Base-by-base conservation (phyloP, 106 monocot species). In the Apostasia shenzhenica region DNA sequence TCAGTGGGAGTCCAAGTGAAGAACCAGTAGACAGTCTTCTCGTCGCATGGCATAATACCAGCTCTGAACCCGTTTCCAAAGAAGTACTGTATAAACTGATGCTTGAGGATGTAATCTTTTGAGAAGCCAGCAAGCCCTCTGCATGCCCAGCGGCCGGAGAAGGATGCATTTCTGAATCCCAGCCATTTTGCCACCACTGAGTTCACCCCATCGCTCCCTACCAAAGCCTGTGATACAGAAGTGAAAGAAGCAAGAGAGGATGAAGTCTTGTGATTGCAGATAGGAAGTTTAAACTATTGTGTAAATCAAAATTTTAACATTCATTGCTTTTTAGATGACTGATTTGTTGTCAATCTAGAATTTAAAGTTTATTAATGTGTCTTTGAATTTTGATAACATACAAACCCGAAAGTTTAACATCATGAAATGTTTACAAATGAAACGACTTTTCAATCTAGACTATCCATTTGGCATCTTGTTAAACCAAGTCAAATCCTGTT, bases 131-230 rank as follows among this genome's bases (percentile, higher is more conserved):
- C 66, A 39, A 94, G 60, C 2, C 86, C 89, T 62, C 93, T 83
- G 1, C 78, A 38, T 11, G 82, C 80, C 2, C 66, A 84, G 4
- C 87, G 84, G 8, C 84, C 77, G 0, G 82, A 69, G 43, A 69
- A 77, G 4, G 75, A 55, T 6, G 93, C 75, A 2, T 65, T 73
- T 1, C 61, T 71, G 37, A 94, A 71, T 2, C 90, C 93, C 4
- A 89, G 55, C 85, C 86, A 89, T n/a, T 70, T 81, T n/a, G 93
- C 84, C 7, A 94, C 80, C 8, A 75, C 46, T 10, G 93, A 94
- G 37, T 89, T 84, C 72, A 90, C 84, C 45, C 90, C 93, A 68
- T 90, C 93, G 54, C 90, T 90, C 0, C 93, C 93, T 53, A 94
- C 72, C 66, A 94, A 61, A 2, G 82, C 86, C 93, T 93, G 46